Conservation (phyloP, 2,329 filamentous ascomycete species). For the Colletotrichum magnum region DNA sequence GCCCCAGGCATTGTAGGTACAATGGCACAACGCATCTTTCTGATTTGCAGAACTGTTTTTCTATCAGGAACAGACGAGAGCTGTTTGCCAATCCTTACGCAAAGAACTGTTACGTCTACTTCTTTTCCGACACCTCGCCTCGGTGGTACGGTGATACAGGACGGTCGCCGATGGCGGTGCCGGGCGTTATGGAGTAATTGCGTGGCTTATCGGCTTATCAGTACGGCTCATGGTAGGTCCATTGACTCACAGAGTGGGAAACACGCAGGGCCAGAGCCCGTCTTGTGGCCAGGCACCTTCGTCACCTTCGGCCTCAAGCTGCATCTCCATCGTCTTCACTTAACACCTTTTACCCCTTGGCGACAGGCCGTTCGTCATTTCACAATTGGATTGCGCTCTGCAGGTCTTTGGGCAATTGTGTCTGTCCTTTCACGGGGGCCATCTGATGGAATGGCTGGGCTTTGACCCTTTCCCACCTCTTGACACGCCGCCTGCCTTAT, state of each 20-base stretch:
- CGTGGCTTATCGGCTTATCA: slow-evolving; percentile 39
- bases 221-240: slow-evolving; percentile 31
- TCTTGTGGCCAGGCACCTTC: too few species aligned
- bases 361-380: neutral
- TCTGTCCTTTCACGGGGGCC: slow-evolving; percentile 21
- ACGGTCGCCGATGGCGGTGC: slow-evolving; percentile 35
- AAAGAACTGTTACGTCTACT: neutral
- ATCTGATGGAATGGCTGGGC: slow-evolving; percentile 36
- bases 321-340: slow-evolving; percentile 14
- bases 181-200: slow-evolving; percentile 12
- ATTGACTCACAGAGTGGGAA: slow-evolving; percentile 37
- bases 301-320: neutral
- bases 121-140: slow-evolving; percentile 29
- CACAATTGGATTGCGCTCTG: neutral
- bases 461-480: slow-evolving; percentile 33
- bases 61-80: too few species aligned
- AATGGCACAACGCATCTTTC: too few species aligned
- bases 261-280: slow-evolving; percentile 21
- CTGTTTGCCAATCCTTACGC: too few species aligned
- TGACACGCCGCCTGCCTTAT: slow-evolving; percentile 15
- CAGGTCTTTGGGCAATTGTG: neutral
- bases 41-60: too few species aligned
- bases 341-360: neutral
- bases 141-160: slow-evolving; percentile 37
- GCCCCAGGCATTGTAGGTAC: too few species aligned